Evolutionary conservation across 805 yeast genomes (phyloP), one percentile per base, ranked within the genome.

Genomic region (Candida fluviatilis): DNA sequence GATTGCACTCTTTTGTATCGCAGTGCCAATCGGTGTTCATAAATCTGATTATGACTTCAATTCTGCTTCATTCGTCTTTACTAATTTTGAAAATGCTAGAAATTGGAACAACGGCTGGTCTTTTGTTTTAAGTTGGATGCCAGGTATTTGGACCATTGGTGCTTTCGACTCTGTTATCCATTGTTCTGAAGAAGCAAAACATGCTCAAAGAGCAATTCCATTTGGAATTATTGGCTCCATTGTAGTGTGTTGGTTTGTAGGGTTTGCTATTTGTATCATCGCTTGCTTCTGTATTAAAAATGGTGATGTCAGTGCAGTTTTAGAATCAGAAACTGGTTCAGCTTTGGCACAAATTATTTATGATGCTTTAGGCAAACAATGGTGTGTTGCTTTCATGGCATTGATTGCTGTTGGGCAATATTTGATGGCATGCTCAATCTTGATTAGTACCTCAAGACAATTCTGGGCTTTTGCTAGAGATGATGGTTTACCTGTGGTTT

Each of bases 401-500:
- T 48, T 81, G 36, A 73, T 79, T 53, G 72, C 79, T 7, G 53
- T 70, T 43, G 78, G 84, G 16, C 86, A 80, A 54, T 78, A 75
- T 57, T 60, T 80, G 38, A 82, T 81, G 86, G 83, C 84, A 13
- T 69, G 76, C 17, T 76, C 83, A 3, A 70, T 76, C 38, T 62
- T 80, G 34, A 71, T 80, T 34, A 86, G 87, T 8, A 71, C 76
- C 5, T 79, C 85, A 4, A 73, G 89, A 57, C 88, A 82, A 56
- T 69, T 80, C 35, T 82, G 84, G 79, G 87, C 88, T 1, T 80
- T 82, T 57, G 79, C 86, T 29, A 75, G 91, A 62, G 91, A 83
- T 55, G 80, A 81, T 49, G 89, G 88, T 12, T 67, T 83, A 40
- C 90, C 90, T 6, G 64, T 80, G 45, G 70, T 82, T 11, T 58